Percentiles rank a stretch among this genome's conserved stretches.
phyloP scores from a whole-genome alignment of 2,329 filamentous ascomycete species.

The Fusarium sp. region DNA sequence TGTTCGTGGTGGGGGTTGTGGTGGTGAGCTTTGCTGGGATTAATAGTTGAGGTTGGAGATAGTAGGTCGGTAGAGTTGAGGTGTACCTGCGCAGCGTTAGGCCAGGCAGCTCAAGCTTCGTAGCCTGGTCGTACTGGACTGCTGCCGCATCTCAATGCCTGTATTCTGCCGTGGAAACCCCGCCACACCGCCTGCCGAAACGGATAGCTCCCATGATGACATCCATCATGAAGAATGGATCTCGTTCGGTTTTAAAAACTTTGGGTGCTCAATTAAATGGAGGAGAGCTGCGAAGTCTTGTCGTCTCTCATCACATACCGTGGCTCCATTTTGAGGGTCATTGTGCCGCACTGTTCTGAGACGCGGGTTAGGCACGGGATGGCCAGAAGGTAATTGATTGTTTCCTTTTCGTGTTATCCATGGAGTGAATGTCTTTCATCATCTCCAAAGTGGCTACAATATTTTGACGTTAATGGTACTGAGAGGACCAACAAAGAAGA shows the following conservation, averaged over 20 bases:
- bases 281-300: not conserved
- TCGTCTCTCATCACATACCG: no score
- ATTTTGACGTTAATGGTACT: not conserved
- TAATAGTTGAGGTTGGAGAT: conserved; percentile 29
- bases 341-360: not conserved
- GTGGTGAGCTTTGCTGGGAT: conserved; percentile 31
- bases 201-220: conserved; percentile 32
- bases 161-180: conserved; percentile 38
- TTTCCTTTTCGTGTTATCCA: not conserved
- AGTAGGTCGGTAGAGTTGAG: conserved; percentile 34
- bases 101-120: conserved; percentile 55
- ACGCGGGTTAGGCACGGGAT: not conserved
- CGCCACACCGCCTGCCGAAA: conserved; percentile 45
- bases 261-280: not conserved
- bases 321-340: no score
- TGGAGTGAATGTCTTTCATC: not conserved
- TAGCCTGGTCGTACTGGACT: conserved; percentile 44
- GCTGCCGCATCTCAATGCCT: conserved; percentile 7
- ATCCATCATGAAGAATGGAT: conserved; percentile 1
- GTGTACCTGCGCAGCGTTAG: conserved; percentile 35
- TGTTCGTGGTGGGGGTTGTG: conserved; percentile 28
- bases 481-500: not conserved
- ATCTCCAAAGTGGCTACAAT: not conserved
- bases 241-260: not conserved
- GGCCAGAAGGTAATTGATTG: not conserved